Base-by-base conservation (phyloP, 345 rosid species). In the Kernera saxatilis region DNA sequence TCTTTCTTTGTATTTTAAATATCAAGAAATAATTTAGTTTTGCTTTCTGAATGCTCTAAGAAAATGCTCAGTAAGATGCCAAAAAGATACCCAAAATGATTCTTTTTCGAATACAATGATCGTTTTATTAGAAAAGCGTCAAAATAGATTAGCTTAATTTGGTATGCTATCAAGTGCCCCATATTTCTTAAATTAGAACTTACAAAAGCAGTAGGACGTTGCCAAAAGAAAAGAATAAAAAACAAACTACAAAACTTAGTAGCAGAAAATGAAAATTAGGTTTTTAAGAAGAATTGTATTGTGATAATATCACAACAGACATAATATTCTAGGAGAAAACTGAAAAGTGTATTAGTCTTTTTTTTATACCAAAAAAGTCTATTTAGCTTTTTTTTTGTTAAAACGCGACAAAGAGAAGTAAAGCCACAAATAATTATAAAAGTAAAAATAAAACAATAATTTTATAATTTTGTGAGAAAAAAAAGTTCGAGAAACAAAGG, bases 51-150 rank as follows among this genome's bases (percentile, higher is more conserved):
- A 53, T 40, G 23, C 12, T 53, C 8, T 21, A 41, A 8, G 58
- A 57, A 46, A 70, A 58, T 70, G 40, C 29, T 25, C 33, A 12
- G 8, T 8, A 46, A 58, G 66, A 57, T 58, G 56, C 65, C 65
- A 22, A 58, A 58, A 46, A 23, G 27, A 70, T 58, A 46, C 29
- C 39, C 39, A 36, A 50, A 7, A 25, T 46, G 15, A 70, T 59
- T 58, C 26, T 25, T 23, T 23, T 70, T 35, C 13, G 2, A 7
- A 23, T 36, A 58, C 5, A 29, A 15, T 17, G 19, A 18, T 30
- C 2, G 14, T 26, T 51, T 50, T 23, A 36, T 26, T 26, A n/a
- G n/a, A 65, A 45, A 45, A 19, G 2, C 27, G 21, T 63, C 29
- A 2, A n/a, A 59, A 59, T 8, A 14, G 22, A 26, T 46, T 45